Percentiles rank a stretch among this genome's conserved stretches.
phyloP scores from a whole-genome alignment of 805 yeast species.

The Yarrowia osloensis region DNA sequence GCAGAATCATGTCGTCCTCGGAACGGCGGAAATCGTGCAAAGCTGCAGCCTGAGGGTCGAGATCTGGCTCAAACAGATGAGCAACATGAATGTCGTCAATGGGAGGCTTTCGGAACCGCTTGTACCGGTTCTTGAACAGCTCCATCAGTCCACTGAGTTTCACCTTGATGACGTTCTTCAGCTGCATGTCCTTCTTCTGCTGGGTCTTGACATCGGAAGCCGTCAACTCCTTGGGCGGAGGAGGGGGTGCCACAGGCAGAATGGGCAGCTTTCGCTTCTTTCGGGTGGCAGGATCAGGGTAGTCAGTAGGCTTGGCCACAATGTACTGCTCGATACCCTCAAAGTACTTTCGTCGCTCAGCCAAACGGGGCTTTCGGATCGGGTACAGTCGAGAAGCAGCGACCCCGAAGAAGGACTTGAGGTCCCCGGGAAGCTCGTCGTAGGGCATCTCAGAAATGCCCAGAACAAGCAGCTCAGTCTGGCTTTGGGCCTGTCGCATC shows the following conservation, averaged over 20 bases:
- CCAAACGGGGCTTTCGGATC: slow-evolving; percentile 47
- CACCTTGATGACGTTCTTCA: slow-evolving; percentile 82
- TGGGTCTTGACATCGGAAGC: slow-evolving; percentile 38
- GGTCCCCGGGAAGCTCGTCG: slow-evolving; percentile 49
- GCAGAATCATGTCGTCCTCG: slow-evolving; percentile 76
- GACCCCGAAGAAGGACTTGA: slow-evolving; percentile 60
- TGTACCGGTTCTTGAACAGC: slow-evolving; percentile 79
- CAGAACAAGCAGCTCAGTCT: slow-evolving; percentile 71
- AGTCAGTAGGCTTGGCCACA: slow-evolving; percentile 67
- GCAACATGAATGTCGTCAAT: slow-evolving; percentile 73
- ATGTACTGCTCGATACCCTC: slow-evolving; percentile 55
- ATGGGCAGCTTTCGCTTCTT: slow-evolving; percentile 45
- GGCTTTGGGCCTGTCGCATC: slow-evolving; percentile 65
- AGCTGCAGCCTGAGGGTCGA: slow-evolving; percentile 40
- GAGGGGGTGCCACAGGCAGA: slow-evolving; percentile 46
- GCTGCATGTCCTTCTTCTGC: slow-evolving; percentile 69
- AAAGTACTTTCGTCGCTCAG: slow-evolving; percentile 62
- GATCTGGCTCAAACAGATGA: slow-evolving; percentile 72
- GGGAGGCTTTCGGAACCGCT: slow-evolving; percentile 85
- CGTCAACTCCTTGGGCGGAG: slow-evolving; percentile 42
- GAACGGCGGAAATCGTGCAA: slow-evolving; percentile 46
- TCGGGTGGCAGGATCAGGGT: slow-evolving; percentile 60
- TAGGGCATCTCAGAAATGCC: slow-evolving; percentile 63
- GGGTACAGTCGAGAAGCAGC: slow-evolving; percentile 52
- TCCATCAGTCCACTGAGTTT: slow-evolving; percentile 89